Base-by-base conservation (phyloP, 257 asterid genomes). In the Vinca minor region DNA sequence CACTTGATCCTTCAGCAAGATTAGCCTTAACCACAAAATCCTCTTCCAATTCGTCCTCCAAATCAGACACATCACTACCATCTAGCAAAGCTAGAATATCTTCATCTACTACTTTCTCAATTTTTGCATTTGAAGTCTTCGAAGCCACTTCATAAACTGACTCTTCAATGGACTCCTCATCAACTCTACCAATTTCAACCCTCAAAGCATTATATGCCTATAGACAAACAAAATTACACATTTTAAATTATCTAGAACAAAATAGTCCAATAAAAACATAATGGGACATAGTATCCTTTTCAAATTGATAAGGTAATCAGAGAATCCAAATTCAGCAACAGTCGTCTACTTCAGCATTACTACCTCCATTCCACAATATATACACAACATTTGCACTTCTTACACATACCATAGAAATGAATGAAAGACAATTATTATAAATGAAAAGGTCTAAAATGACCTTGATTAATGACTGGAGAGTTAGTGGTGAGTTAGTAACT, bases 181-280 rank as follows among this genome's bases (percentile, higher is more conserved):
- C 59, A 60, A 73, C 58, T 76, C 74, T 77, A 20, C 82, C 67
- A 71, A 92, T 68, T 34, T 81, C 86, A 17, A 92, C 75, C 66
- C 75, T 84, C 13, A 91, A 82, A 67, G 97, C 96, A 78, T 92
- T 95, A 75, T 84, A 92, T 4, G 98, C 98, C 98, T 91, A n/a
- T n/a, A n/a, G n/a, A 36, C 21, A 58, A 39, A 25, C 56, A 71
- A 29, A 26, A 39, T 34, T 21, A 29, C 9, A 47, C 29, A 36
- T 25, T 26, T 25, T n/a, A n/a, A n/a, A 3, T 29, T 7, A 52
- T 52, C 28, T 17, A 21, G 21, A 39, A 55, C 65, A 35, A 29
- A 68, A 64, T 18, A 64, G 46, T 62, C 52, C 4, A 8, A 38
- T 38, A 8, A 38, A 38, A n/a, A 14, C 20, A 26, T 14, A 0